A percentile compares a stretch with the other conserved stretches of the same genome.
Conservation (phyloP, 495 filamentous ascomycete species). For the Hypoxylon subgilvum region DNA sequence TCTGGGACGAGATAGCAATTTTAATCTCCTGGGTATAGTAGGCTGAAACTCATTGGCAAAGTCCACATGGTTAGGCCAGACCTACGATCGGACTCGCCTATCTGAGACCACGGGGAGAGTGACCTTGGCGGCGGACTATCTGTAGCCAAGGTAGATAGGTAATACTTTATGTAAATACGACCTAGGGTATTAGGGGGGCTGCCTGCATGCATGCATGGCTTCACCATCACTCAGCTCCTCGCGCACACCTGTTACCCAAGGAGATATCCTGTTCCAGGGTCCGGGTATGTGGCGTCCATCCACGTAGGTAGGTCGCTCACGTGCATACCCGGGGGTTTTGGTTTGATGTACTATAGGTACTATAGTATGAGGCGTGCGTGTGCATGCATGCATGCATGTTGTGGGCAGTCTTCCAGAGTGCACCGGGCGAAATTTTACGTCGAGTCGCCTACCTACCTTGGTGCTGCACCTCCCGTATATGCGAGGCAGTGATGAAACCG, state of each 20-base stretch:
- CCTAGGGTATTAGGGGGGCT: background rate
- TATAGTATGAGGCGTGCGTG: background rate
- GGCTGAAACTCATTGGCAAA: constrained; percentile 6
- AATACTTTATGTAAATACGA: too few species aligned
- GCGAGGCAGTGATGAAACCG: too few species aligned
- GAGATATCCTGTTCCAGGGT: background rate
- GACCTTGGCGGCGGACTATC: too few species aligned
- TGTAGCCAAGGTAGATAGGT: too few species aligned
- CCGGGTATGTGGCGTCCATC: background rate
- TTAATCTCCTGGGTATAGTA: constrained; percentile 14
- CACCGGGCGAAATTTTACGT: too few species aligned
- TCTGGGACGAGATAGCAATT: too few species aligned
- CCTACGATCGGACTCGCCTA: constrained; percentile 22
- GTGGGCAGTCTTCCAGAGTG: background rate
- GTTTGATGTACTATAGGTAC: constrained; percentile 6
- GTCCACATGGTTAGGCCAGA: constrained; percentile 13
- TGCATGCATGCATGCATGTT: constrained; percentile 10
- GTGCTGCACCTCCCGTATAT: too few species aligned
- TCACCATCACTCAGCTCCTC: background rate
- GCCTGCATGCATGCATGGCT: background rate
- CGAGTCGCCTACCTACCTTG: too few species aligned
- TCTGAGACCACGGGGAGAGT: constrained; percentile 7
- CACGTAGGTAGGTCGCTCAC: background rate
- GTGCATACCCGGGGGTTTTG: constrained; percentile 11
- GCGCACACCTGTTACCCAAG: constrained; percentile 1